These are phyloP conservation scores for Rauvolfia tetraphylla DNA, from an alignment of 257 asterid species.

Conservation along the genomic window DNA sequence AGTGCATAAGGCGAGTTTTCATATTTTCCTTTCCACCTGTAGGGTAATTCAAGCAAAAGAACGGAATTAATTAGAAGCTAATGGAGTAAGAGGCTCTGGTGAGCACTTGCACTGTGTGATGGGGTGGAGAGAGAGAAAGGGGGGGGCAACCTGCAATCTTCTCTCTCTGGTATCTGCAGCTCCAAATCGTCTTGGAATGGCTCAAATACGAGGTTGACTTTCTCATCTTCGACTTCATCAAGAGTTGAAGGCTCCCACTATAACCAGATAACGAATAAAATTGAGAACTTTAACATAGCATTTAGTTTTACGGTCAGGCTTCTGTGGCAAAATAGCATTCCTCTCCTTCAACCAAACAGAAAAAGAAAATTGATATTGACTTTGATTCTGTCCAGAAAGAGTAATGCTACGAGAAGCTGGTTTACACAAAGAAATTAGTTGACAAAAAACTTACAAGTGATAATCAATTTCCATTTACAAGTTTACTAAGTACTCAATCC, in stretches of 20 bases:
- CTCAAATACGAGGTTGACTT: slow-evolving; percentile 44
- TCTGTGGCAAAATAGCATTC: background rate
- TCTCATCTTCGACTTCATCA: slow-evolving; percentile 48
- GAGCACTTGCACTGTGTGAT: background rate
- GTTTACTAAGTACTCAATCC: background rate
- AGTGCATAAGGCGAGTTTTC: slow-evolving; percentile 54
- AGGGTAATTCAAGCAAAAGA: background rate
- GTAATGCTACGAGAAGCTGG: background rate
- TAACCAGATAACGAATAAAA: slow-evolving; percentile 10
- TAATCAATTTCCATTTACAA: background rate
- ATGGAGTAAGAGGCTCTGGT: background rate
- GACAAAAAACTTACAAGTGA: background rate
- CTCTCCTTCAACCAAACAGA: background rate
- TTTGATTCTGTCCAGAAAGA: background rate
- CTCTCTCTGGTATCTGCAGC: slow-evolving; percentile 66
- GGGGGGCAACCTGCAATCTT: slow-evolving; percentile 52
- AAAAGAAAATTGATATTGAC: background rate
- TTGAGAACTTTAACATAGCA: background rate
- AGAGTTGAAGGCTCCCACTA: slow-evolving; percentile 81
- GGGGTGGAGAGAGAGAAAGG: too few relatives aligned
- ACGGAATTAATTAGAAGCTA: background rate
- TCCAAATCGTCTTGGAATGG: slow-evolving; percentile 68
- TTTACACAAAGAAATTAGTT: background rate
- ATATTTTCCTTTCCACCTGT: slow-evolving; percentile 77
- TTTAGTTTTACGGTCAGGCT: background rate